Conservation (phyloP, 257 asterid genomes). For the Solanum commersonii region DNA sequence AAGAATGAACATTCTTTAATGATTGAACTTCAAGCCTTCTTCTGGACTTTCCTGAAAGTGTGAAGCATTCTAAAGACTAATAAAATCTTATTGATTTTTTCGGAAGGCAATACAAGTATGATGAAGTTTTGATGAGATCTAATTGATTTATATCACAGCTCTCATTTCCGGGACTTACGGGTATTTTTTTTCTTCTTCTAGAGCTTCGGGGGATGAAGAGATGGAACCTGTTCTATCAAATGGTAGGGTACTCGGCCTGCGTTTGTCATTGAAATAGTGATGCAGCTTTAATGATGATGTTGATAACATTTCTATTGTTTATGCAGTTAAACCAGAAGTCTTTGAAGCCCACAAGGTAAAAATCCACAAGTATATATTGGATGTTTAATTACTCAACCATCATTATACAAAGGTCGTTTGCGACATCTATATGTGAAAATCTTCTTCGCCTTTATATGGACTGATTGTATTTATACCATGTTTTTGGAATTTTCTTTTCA, state of each 20-base stretch:
- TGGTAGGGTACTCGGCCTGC: slow-evolving; percentile 33
- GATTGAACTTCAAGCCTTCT: background rate
- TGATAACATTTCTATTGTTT: slow-evolving; percentile 9
- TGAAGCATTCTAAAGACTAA: background rate
- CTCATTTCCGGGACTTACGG: background rate
- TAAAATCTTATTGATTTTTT: background rate
- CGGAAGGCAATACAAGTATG: background rate
- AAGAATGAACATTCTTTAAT: background rate
- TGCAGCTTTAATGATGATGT: background rate
- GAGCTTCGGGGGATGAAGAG: slow-evolving; percentile 63
- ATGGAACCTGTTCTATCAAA: slow-evolving; percentile 63
- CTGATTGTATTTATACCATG: background rate
- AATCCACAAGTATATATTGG: background rate
- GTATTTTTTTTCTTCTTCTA: slow-evolving; percentile 4
- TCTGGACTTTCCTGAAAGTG: background rate
- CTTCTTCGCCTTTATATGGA: background rate
- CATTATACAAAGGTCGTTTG: background rate
- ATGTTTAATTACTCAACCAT: background rate
- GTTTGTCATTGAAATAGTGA: background rate
- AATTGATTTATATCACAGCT: background rate
- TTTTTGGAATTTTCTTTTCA: slow-evolving; percentile 17
- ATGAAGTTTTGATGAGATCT: background rate
- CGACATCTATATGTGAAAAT: background rate
- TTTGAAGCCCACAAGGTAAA: slow-evolving; percentile 74
- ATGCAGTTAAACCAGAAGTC: slow-evolving; percentile 61